Evolutionary conservation across 805 yeast species (phyloP), one percentile per base, ranked within the genome.

Genomic region (Candida multigemmis): DNA sequence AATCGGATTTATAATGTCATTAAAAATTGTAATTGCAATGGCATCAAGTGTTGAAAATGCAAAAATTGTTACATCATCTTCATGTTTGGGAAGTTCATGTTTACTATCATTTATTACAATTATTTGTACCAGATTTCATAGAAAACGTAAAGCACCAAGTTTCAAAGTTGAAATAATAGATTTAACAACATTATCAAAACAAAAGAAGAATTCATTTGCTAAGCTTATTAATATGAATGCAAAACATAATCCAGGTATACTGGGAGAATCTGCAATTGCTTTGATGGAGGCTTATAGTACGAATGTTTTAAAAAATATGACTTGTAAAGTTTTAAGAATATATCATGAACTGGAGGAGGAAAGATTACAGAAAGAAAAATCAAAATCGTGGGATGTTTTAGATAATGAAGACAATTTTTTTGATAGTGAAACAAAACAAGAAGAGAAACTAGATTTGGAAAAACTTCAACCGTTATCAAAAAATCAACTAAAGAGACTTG

Each of bases 141-240:
- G 42, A 18, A 9, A 13, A 7, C 23, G 41, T 19, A 25, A 24
- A 14, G 27, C 35, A 2, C 36, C 26, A 6, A 23, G 25, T 19
- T 26, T 40, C 5, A 15, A 11, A 7, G 44, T 34, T 8, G 44
- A 42, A 24, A 37, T 30, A 21, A 28, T 38, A 7, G 32, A 40
- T 26, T 25, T 42, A 14, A 24, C 10, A 10, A 19, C 18, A 8
- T 25, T 42, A 12, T 35, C 37, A 7, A 23, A 21, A 7, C 31
- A 32, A 23, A 45, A 42, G 23, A 40, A 38, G 27, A 24, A 27
- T 12, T 45, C 40, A 4, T 42, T 40, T 35, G 37, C 45, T 9
- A 36, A 35, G 25, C 25, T 42, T 11, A 40, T 42, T 18, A 32
- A 37, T 14, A 26, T 32, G 14, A 42, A 42, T 28, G 14, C 27